These are phyloP conservation scores for Porcisia hertigi DNA, from an alignment of 208 protist genomes.

Conservation along the genomic window DNA sequence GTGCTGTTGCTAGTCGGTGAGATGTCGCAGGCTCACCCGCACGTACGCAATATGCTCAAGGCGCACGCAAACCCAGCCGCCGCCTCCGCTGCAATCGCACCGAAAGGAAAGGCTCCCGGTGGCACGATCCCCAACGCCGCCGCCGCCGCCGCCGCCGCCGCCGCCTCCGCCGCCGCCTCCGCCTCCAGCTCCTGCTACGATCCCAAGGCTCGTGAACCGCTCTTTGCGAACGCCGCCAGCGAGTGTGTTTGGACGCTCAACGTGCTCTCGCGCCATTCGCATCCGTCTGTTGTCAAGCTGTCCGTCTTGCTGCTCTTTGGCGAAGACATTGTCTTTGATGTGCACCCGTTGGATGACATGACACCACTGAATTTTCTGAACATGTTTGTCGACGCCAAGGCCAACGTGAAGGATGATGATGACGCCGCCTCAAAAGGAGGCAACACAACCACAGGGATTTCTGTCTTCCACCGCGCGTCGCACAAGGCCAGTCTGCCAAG, in stretches of 20 bases:
- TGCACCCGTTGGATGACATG: constrained; percentile 91
- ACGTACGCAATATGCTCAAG: constrained; percentile 42
- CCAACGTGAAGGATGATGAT: constrained; percentile 41
- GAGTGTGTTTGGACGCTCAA: constrained; percentile 86
- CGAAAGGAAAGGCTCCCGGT: not conserved
- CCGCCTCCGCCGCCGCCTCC: not conserved
- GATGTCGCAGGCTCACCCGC: constrained; percentile 63
- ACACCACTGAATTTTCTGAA: constrained; percentile 85
- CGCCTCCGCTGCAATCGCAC: not conserved
- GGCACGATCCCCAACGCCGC: not conserved
- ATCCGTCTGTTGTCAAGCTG: constrained; percentile 90
- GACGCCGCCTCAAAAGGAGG: constrained; percentile 29
- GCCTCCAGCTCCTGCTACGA: constrained; percentile 58
- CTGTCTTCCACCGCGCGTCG: constrained; percentile 77
- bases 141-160: not conserved
- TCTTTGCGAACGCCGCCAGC: constrained; percentile 67
- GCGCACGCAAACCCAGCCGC: constrained; percentile 8
- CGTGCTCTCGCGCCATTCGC: constrained; percentile 79
- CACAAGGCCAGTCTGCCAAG: constrained; percentile 74
- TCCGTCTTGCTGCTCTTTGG: constrained; percentile 84
- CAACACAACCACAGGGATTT: constrained; percentile 47
- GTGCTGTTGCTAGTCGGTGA: constrained; percentile 90
- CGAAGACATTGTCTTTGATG: constrained; percentile 88
- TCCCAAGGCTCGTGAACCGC: constrained; percentile 83
- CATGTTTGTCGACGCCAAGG: constrained; percentile 90